phyloP scores from a whole-genome alignment of 73 alveolate genomes.

The Diophrys sp. region DNA sequence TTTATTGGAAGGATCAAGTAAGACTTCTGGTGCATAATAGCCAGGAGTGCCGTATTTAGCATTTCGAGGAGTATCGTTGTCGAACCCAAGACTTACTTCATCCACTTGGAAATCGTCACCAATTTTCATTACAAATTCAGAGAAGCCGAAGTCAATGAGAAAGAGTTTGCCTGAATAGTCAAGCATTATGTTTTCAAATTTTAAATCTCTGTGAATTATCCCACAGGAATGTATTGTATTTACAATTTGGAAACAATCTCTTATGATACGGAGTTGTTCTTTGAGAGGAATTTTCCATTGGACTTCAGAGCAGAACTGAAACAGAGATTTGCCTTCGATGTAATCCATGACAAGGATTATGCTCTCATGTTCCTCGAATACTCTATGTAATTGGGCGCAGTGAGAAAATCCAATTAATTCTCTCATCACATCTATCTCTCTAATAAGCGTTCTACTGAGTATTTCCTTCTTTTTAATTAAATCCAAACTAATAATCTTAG shows the following conservation, averaged over 20 bases:
- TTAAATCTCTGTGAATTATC: constrained; percentile 5
- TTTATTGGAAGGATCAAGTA: background rate
- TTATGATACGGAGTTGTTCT: background rate
- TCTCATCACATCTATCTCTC: background rate
- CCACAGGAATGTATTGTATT: background rate
- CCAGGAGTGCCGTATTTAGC: constrained; percentile 1
- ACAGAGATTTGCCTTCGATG: background rate
- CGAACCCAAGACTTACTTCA: background rate
- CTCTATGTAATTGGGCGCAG: background rate
- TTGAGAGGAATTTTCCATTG: background rate
- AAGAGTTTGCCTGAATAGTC: background rate
- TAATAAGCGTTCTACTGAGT: background rate
- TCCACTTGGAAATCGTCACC: background rate
- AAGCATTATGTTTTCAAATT: constrained; percentile 6
- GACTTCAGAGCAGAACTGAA: background rate
- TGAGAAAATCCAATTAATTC: background rate
- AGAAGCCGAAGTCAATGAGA: background rate
- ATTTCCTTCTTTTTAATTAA: too few relatives aligned
- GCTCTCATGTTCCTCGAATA: background rate
- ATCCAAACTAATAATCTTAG: background rate
- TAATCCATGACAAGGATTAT: background rate
- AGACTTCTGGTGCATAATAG: background rate
- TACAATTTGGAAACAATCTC: background rate
- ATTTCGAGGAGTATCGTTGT: background rate
- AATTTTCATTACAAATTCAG: background rate